phyloP scores from a whole-genome alignment of 2,329 filamentous ascomycete species.

The Fusarium redolens region DNA sequence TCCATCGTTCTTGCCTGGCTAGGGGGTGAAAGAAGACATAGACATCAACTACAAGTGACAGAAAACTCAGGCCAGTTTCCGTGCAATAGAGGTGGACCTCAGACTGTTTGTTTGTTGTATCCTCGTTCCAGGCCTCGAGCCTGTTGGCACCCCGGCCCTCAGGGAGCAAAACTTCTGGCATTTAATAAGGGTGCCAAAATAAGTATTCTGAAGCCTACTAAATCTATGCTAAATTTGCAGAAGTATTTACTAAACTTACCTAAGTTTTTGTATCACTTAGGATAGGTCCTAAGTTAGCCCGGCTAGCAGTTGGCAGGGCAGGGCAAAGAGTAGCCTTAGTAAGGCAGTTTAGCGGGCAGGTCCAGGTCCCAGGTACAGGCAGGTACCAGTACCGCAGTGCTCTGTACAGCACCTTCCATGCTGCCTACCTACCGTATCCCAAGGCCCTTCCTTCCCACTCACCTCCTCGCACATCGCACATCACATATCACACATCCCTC shows the following conservation, averaged over 20 bases:
- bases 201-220: no score
- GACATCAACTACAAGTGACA: background rate
- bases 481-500: slow-evolving; percentile 31
- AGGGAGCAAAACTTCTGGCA: no score
- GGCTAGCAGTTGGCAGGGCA: slow-evolving; percentile 12
- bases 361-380: background rate
- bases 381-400: slow-evolving; percentile 1
- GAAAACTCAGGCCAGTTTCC: background rate
- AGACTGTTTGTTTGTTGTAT: background rate
- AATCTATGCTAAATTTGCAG: no score
- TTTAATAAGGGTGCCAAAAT: no score
- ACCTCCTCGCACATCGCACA: slow-evolving; percentile 26
- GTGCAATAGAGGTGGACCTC: background rate
- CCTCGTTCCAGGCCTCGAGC: background rate
- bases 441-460: slow-evolving; percentile 33
- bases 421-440: background rate
- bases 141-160: background rate
- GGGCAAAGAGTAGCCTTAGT: background rate
- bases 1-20: slow-evolving; percentile 10
- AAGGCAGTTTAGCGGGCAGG: background rate
- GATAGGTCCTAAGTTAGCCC: background rate
- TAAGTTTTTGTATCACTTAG: no score
- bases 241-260: no score
- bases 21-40: background rate
- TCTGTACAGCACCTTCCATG: slow-evolving; percentile 10